Percentiles rank a stretch among this genome's conserved stretches.
Conservation (phyloP, 148 eudicot species). For the Amaranthus hypochondriacus region DNA sequence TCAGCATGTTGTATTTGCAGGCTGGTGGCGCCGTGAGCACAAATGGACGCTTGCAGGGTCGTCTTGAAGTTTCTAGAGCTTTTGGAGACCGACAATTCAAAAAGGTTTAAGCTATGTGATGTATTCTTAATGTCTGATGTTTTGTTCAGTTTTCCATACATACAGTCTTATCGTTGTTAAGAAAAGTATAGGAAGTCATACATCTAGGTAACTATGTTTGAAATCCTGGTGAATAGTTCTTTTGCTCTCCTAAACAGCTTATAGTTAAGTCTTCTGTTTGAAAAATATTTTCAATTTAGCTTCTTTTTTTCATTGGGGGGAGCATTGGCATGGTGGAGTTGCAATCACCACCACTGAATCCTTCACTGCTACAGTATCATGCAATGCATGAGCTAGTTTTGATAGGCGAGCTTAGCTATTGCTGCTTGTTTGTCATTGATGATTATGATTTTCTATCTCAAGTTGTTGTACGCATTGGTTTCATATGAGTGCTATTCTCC, state of each 20-base stretch:
- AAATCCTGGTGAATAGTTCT: too few species aligned
- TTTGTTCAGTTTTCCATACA: not conserved
- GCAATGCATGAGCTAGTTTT: not conserved
- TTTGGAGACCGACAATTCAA: slow-evolving; percentile 89
- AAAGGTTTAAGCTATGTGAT: slow-evolving; percentile 41
- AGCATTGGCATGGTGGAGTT: not conserved
- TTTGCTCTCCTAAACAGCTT: too few species aligned
- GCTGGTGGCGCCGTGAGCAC: slow-evolving; percentile 85
- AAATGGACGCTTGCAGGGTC: slow-evolving; percentile 81
- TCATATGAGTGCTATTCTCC: not conserved
- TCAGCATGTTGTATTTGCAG: slow-evolving; percentile 30
- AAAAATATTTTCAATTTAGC: not conserved
- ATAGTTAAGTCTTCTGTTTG: too few species aligned
- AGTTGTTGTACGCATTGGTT: not conserved
- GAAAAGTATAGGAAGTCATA: not conserved
- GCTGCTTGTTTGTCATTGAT: not conserved
- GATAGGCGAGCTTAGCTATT: not conserved
- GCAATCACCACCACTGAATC: not conserved
- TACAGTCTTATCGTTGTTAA: not conserved
- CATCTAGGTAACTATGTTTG: not conserved
- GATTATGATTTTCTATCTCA: not conserved
- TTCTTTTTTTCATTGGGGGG: not conserved
- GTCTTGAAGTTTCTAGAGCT: slow-evolving; percentile 90
- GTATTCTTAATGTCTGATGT: not conserved
- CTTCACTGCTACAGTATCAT: not conserved